Evolutionary conservation across 306 rosid species (phyloP), one percentile per base, ranked within the genome.

Genomic region (Gastrolobium villosum): DNA sequence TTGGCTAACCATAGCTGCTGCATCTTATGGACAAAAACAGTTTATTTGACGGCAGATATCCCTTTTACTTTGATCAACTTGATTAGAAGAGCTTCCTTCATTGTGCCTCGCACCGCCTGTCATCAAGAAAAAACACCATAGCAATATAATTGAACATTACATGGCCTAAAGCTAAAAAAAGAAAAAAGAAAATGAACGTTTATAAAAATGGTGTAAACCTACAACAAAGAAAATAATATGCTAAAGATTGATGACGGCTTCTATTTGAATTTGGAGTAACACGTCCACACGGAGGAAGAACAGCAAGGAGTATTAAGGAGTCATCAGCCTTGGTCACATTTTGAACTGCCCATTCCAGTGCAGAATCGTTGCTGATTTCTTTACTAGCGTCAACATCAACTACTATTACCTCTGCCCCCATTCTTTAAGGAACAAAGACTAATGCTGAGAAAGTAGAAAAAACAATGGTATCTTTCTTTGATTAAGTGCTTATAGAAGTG

Each of bases 361-460:
- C 74, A 79, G 35, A 54, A 45, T 80, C 61, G 34, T 28, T 54
- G 50, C 35, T 65, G 11, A 72, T 72, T 40, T 65, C 74, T 37
- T 72, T 80, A 9, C 69, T 80, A 43, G 75, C 75, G 72, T 72
- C 84, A 64, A 80, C 62, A 40, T 69, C 84, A 45, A 80, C 84
- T 63, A 72, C 34, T 62, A 80, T 54, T 4, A 80, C 73, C 26
- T 80, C 84, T 1, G 69, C 20, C 6, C 44, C 61, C 79, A 80
- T 80, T 80, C 36, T 53, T 37, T 37, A 7, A 44, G 53, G 5
- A 20, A 15, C 15, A n/a, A n/a, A n/a, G 41, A 34, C 26, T 10
- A 39, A 54, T 68, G 6, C 0, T 30, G 44, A 37, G 50, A 35
- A 52, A 52, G 15, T 52, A 52, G 57, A n/a, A n/a, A 52, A 5